These are phyloP conservation scores for Talaromyces sp. DNA, from an alignment of 2,329 filamentous ascomycete species.

Conservation along the genomic window DNA sequence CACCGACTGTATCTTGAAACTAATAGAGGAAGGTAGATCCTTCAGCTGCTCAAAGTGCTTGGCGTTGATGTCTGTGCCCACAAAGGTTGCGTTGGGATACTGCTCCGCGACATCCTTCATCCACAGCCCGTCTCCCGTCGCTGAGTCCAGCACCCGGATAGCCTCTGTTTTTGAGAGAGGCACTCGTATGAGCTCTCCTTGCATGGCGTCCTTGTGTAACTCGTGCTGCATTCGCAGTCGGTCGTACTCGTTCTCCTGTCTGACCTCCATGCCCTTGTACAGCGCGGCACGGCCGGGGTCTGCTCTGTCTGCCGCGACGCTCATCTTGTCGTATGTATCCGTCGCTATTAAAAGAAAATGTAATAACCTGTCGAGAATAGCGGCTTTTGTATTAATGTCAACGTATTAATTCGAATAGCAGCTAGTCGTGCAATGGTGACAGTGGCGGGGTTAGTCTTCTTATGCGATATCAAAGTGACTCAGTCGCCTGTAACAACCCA, in stretches of 20 bases:
- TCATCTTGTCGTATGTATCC: background rate
- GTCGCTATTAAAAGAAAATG: no score
- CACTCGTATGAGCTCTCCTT: background rate
- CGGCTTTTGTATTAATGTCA: no score
- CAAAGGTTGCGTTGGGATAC: background rate
- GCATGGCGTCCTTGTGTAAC: background rate
- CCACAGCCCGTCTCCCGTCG: background rate
- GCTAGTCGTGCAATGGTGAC: background rate
- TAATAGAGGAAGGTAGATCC: background rate
- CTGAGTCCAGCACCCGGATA: background rate
- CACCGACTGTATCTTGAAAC: background rate
- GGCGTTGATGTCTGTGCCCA: background rate
- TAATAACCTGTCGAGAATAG: no score
- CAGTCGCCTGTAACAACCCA: no score
- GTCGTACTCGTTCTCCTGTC: background rate
- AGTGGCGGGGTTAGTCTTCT: background rate
- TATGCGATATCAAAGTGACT: background rate
- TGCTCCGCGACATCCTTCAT: background rate
- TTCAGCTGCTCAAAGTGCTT: slow-evolving; percentile 3
- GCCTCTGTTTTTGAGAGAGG: background rate
- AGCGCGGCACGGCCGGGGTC: background rate
- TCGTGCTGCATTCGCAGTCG: background rate
- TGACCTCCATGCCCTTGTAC: slow-evolving; percentile 3
- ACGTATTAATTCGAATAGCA: background rate
- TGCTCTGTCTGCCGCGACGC: background rate